Conservation (phyloP, 345 rosid species). For the Trapa bicornis region DNA sequence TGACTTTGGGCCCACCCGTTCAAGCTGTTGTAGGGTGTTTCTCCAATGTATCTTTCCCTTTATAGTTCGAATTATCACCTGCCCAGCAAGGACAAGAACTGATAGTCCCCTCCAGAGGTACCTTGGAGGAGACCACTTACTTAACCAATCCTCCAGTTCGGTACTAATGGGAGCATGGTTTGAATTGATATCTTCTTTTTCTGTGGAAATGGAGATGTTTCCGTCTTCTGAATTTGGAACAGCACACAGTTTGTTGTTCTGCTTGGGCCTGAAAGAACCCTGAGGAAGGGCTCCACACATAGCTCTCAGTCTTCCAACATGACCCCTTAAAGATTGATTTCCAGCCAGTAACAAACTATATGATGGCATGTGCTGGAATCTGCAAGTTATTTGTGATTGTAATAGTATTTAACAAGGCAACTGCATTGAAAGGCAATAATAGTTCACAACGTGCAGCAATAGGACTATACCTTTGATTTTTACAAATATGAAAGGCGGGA, state of each 20-base stretch:
- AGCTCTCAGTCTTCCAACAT: not conserved
- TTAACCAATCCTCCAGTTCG: constrained; percentile 9
- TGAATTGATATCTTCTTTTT: constrained; percentile 8
- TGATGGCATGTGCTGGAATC: not conserved
- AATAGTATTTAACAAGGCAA: not conserved
- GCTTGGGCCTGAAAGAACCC: not conserved
- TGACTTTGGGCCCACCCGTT: constrained; percentile 19
- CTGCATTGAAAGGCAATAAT: not conserved
- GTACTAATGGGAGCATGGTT: not conserved
- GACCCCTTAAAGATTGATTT: not conserved
- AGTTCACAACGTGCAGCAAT: not conserved
- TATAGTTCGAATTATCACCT: constrained; percentile 11
- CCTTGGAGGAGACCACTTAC: constrained; percentile 15
- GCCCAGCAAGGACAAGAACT: constrained; percentile 15
- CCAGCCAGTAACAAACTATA: not conserved
- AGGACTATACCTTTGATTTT: not conserved
- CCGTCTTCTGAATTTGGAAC: constrained; percentile 4
- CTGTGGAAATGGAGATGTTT: constrained; percentile 5
- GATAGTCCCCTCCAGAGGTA: constrained; percentile 21
- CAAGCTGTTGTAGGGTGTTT: constrained; percentile 20
- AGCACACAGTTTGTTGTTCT: not conserved
- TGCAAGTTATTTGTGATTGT: not conserved
- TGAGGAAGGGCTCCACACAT: not conserved
- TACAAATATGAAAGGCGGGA: not conserved
- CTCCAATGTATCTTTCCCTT: constrained; percentile 18